Percentiles rank a stretch among this genome's conserved stretches.
phyloP scores from a whole-genome alignment of 495 filamentous ascomycete genomes.

The Xylaria cubensis region DNA sequence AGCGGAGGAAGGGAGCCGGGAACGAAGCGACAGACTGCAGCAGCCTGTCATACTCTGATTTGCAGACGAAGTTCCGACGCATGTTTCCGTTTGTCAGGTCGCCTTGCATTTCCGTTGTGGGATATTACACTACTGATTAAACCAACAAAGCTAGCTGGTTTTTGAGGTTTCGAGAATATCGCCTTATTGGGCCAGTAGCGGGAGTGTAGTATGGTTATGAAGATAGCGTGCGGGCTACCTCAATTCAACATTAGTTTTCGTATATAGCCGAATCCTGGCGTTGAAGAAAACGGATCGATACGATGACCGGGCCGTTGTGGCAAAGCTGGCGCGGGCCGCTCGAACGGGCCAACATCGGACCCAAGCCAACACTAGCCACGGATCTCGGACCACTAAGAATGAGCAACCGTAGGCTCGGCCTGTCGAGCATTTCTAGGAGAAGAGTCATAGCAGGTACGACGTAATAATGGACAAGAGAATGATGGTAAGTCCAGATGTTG shows the following conservation, averaged over 20 bases:
- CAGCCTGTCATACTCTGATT: constrained; percentile 10
- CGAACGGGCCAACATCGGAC: constrained; percentile 24
- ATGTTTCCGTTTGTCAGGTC: constrained; percentile 2
- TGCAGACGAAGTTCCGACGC: constrained; percentile 18
- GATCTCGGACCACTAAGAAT: constrained; percentile 11
- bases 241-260: constrained; percentile 10
- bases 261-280: constrained; percentile 20
- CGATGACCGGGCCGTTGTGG: constrained; percentile 24
- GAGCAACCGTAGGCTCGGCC: background rate
- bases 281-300: constrained; percentile 17
- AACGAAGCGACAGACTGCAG: constrained; percentile 3
- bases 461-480: background rate
- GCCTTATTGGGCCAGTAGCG: constrained; percentile 6
- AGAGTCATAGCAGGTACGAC: background rate
- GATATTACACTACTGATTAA: constrained; percentile 2
- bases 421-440: background rate
- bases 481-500: background rate
- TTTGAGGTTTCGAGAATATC: background rate
- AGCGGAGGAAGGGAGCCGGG: constrained; percentile 15
- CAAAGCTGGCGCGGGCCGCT: constrained; percentile 28
- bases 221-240: constrained; percentile 14
- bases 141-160: background rate
- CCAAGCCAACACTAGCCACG: constrained; percentile 17
- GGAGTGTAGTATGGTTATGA: background rate
- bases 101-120: constrained; percentile 13